Base-by-base conservation (phyloP, 2,329 filamentous ascomycete species). In the Karstenula rhodostoma region DNA sequence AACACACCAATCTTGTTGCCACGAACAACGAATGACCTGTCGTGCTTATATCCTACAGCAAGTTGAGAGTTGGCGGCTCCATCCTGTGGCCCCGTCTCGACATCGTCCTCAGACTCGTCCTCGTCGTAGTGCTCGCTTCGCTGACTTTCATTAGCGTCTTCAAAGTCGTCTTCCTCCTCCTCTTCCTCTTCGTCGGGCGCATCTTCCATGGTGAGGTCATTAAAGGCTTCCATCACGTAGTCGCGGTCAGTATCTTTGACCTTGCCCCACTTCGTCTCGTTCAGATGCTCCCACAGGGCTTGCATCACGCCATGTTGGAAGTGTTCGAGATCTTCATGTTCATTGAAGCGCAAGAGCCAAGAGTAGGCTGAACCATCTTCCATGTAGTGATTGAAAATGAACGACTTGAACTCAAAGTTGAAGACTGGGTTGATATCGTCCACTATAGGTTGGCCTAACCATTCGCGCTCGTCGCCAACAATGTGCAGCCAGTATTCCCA, bases 1-100 rank as follows among this genome's bases (percentile, higher is more conserved):
- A 99, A 99, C 43, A 99, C 95, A 57, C 95, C 95, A 76, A 99
- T 99, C 85, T 98, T 97, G 70, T 94, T 95, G 33, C 95, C 95
- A 65, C 95, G 90, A 46, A 99, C 93, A 58, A 99, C 95, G 70
- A 98, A 99, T 0, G 95, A 98, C 61, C 95, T 88, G 76, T 99
- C 95, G 67, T 97, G 91, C 79, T 96, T 98, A 81, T 97, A 97
- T 58, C 95, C 95, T 54, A 99, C 95, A 13, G 95, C 95, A 56
- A 99, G 86, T 73, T 95, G 92, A 2, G 93, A 96, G 82, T 98
- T 99, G 76, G 93, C 86, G 71, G 96, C 94, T 44, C 90, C 90
- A 67, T 95, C 91, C 56, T 89, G 83, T 49, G 92, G 88, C 46
- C 80, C 83, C 5, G 87, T 87, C 33, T 88, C 84, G 4, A 89